A percentile compares a stretch with the other conserved stretches of the same genome.
Evolutionary conservation across 169 alveolate genomes (phyloP).

Genomic region (Sarcocystis neurona): DNA sequence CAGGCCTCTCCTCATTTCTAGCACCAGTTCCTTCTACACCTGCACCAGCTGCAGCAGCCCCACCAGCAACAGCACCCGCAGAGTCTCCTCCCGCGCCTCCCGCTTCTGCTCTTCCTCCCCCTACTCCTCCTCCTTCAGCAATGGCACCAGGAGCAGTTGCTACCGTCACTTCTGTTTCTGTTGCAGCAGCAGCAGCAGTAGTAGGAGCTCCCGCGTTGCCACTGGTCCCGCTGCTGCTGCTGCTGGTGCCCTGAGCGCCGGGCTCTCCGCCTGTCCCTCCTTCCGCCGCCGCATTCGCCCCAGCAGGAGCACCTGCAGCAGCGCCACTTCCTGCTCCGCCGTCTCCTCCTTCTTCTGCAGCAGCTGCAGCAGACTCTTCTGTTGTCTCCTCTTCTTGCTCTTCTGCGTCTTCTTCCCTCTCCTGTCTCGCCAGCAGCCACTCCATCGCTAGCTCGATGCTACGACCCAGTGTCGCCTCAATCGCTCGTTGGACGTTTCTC

Average conservation of each 20-base stretch:
- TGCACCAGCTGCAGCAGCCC: no score
- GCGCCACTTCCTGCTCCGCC: background rate
- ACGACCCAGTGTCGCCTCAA: slow-evolving; percentile 43
- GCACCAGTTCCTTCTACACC: no score
- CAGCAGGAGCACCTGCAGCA: background rate
- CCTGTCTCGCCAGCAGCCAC: slow-evolving; percentile 38
- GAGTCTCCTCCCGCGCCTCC: no score
- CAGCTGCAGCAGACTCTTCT: slow-evolving; percentile 26
- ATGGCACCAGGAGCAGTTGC: background rate
- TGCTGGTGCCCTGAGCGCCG: slow-evolving; percentile 21
- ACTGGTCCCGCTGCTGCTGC: slow-evolving; percentile 24
- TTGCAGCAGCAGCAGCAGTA: background rate
- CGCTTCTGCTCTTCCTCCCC: background rate
- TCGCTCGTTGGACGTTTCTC: slow-evolving; percentile 24
- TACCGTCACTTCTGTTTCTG: background rate
- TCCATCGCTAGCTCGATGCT: slow-evolving; percentile 61
- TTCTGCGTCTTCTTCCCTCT: slow-evolving; percentile 6
- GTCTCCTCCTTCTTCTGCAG: background rate
- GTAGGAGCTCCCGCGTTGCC: background rate
- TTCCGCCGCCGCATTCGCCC: background rate
- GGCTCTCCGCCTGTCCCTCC: background rate
- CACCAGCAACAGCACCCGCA: no score
- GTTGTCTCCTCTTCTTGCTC: background rate
- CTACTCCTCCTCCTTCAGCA: background rate
- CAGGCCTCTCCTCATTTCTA: no score